Conservation (phyloP, 106 monocot genomes). For the Dendrobium nobile region DNA sequence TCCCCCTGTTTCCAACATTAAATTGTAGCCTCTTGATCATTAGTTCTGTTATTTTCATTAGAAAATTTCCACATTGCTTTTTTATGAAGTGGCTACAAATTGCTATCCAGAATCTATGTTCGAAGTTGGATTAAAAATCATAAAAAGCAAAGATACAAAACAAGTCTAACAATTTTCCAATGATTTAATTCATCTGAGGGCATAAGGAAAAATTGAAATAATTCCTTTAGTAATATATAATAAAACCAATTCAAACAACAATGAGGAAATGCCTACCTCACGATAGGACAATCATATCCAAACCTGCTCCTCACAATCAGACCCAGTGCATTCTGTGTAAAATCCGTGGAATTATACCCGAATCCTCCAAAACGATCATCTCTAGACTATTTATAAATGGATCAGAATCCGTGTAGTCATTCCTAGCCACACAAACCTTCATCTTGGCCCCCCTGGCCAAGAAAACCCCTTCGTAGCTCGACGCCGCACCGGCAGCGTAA, state of each 20-base stretch:
- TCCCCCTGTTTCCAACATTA: background rate
- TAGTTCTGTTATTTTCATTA: background rate
- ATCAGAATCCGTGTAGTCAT: slow-evolving; percentile 51
- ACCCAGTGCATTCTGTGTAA: slow-evolving; percentile 49
- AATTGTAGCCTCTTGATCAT: background rate
- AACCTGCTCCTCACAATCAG: slow-evolving; percentile 61
- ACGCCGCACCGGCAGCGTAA: slow-evolving; percentile 29
- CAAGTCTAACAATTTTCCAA: background rate
- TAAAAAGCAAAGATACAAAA: background rate
- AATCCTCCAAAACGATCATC: slow-evolving; percentile 41
- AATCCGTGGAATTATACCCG: slow-evolving; percentile 68
- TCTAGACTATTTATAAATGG: slow-evolving; percentile 73
- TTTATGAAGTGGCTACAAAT: background rate
- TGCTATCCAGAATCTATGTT: background rate
- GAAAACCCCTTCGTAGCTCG: slow-evolving; percentile 75
- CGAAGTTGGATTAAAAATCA: background rate
- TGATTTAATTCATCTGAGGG: background rate
- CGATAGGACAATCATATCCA: slow-evolving; percentile 33
- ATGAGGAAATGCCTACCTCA: slow-evolving; percentile 31
- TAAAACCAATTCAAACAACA: background rate
- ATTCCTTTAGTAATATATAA: background rate
- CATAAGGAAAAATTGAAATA: background rate
- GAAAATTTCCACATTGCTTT: background rate
- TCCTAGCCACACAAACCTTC: slow-evolving; percentile 64
- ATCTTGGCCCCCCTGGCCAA: slow-evolving; percentile 39